Evolutionary conservation across 352 stramenopile genomes (phyloP), one percentile per base, ranked within the genome.

Genomic region (Aphanomyces stellatus): DNA sequence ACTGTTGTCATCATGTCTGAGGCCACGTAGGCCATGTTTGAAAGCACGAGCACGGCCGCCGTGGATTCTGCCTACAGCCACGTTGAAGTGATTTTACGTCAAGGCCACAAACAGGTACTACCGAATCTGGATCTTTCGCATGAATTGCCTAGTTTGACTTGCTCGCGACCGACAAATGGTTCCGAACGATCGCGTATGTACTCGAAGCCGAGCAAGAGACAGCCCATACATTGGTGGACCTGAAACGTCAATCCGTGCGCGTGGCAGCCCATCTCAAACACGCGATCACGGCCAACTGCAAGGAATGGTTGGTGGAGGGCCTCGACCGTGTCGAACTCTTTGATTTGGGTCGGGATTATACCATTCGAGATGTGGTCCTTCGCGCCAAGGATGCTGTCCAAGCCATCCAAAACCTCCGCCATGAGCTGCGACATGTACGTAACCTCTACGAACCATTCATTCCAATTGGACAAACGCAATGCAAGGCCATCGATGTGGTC

Each of bases 391-490:
- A 37, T 37, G 49, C 30, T n/a, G 49, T 57, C 25, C 25, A 57
- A 57, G 27, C 2, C 15, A 34, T n/a, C 25, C 30, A 57, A 30
- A 37, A 40, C 49, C 22, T 57, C 28, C 49, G 49, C 22, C 49
- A 57, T 24, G 49, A 57, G 49, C 49, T 57, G 49, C 49, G 49
- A 34, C 49, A 57, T n/a, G 49, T 35, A 57, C 49, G 13, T n/a
- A n/a, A n/a, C n/a, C n/a, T n/a, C n/a, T n/a, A n/a, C n/a, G n/a
- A n/a, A n/a, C n/a, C n/a, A n/a, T n/a, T n/a, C n/a, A n/a, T n/a
- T n/a, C n/a, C n/a, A n/a, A n/a, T n/a, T n/a, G n/a, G n/a, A n/a
- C n/a, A n/a, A n/a, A n/a, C n/a, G n/a, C n/a, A n/a, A n/a, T n/a
- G n/a, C 25, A 34, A 57, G 49, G 49, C 49, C 11, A 57, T 57